A percentile compares a stretch with the other conserved stretches of the same genome.
Conservation (phyloP, 106 monocot genomes). For the Dendrobium chrysotoxum region DNA sequence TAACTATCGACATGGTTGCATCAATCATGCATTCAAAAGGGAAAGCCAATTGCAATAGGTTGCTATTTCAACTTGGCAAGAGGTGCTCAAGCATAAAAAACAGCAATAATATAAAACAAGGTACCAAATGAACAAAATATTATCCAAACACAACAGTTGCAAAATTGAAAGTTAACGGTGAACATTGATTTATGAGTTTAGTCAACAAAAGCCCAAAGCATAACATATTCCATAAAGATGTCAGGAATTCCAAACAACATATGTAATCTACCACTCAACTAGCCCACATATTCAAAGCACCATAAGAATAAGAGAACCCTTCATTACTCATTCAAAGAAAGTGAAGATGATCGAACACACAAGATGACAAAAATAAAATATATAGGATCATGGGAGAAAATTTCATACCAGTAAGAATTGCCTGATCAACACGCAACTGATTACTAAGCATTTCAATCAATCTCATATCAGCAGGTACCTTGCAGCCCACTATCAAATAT, state of each 20-base stretch:
- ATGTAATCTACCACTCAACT: neutral
- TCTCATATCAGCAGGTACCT: conserved; percentile 96
- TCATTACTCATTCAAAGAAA: neutral
- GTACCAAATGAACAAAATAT: too few species aligned
- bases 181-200: too few species aligned
- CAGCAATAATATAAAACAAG: too few species aligned
- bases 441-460: conserved; percentile 91
- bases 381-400: neutral
- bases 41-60: too few species aligned
- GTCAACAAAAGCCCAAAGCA: neutral
- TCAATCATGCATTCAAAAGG: too few species aligned
- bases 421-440: conserved; percentile 98
- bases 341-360: neutral
- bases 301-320: neutral
- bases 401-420: conserved; percentile 92
- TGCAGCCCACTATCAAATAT: conserved; percentile 69
- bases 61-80: too few species aligned
- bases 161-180: too few species aligned
- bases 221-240: neutral
- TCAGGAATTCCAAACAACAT: neutral
- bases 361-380: neutral
- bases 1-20: too few species aligned
- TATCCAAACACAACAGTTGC: too few species aligned
- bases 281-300: neutral
- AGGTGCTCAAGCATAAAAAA: too few species aligned